Conservation (phyloP, 129 eudicot species). For the Flaveria brownii region DNA sequence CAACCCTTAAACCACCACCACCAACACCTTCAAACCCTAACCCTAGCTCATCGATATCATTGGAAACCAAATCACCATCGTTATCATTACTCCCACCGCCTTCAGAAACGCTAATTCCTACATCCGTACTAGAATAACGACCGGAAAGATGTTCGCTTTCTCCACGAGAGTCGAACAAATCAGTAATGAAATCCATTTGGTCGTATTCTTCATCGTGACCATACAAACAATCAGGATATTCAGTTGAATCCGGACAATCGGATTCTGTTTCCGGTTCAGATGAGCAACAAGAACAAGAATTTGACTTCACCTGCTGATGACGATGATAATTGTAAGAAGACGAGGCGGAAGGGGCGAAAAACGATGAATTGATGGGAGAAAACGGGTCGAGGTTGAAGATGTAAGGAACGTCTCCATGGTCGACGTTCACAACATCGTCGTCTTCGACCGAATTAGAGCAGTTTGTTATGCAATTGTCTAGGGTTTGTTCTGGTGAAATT, state of each 20-base stretch:
- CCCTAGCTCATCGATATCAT: conserved; percentile 43
- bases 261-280: conserved; percentile 33
- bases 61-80: conserved; percentile 26
- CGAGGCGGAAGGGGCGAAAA: conserved; percentile 36
- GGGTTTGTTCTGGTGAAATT: conserved; percentile 29
- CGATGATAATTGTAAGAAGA: conserved; percentile 3
- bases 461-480: conserved; percentile 4
- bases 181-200: conserved; percentile 65
- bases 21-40: conserved; percentile 42
- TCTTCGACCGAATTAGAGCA: conserved; percentile 9
- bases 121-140: background rate
- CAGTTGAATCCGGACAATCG: conserved; percentile 39
- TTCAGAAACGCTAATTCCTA: conserved; percentile 30
- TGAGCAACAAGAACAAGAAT: conserved; percentile 31
- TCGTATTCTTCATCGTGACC: conserved; percentile 52
- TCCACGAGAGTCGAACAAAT: conserved; percentile 56
- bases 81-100: conserved; percentile 1
- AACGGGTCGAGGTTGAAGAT: conserved; percentile 44
- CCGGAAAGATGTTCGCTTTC: conserved; percentile 22
- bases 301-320: conserved; percentile 26
- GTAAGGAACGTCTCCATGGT: conserved; percentile 22
- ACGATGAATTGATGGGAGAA: conserved; percentile 37
- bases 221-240: conserved; percentile 38
- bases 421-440: conserved; percentile 20
- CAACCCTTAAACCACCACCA: conserved; percentile 54